These are phyloP conservation scores for Acanthamoeba culbertsoni DNA, from an alignment of 208 protist genomes.

Conservation along the genomic window DNA sequence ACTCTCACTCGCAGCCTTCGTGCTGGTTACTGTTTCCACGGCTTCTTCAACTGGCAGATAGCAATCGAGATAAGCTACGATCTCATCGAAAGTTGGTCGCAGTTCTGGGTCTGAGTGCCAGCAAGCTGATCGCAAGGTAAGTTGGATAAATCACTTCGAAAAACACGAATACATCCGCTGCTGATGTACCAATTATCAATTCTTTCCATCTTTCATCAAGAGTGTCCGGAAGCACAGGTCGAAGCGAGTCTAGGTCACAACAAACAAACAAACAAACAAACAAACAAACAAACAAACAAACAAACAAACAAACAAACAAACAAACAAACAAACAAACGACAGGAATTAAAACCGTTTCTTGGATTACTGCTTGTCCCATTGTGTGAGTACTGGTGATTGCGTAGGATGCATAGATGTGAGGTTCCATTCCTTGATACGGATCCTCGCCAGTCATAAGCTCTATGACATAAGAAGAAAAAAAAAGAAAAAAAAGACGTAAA, in stretches of 20 bases:
- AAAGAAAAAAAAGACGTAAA: background rate
- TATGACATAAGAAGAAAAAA: background rate
- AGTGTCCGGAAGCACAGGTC: background rate
- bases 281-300: background rate
- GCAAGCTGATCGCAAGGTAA: background rate
- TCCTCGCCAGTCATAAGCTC: constrained; percentile 40
- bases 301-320: background rate
- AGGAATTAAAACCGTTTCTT: background rate
- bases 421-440: constrained; percentile 22
- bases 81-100: background rate
- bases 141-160: background rate
- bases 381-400: background rate
- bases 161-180: background rate
- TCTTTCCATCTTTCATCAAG: background rate
- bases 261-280: background rate
- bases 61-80: background rate
- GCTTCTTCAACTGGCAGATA: background rate
- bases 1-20: too few species aligned
- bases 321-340: background rate
- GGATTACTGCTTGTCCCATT: too few species aligned
- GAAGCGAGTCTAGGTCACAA: background rate
- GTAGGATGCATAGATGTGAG: constrained; percentile 1
- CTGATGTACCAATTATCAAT: background rate
- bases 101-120: background rate
- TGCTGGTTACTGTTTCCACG: too few species aligned